Conservation (phyloP, 306 rosid species). For the Rosa lucieae region DNA sequence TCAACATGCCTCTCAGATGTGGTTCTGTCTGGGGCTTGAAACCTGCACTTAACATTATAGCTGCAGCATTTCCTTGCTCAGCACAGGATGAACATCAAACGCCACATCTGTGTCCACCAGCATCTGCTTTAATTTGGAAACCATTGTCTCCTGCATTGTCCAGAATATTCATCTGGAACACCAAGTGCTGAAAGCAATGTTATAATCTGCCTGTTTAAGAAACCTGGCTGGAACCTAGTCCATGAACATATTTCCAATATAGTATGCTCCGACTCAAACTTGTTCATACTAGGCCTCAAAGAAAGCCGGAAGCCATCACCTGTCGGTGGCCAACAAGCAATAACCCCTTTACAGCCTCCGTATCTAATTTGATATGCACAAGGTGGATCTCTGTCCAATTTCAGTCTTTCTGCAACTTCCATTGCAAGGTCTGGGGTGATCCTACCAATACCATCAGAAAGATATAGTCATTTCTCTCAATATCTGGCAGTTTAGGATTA, state of each 20-base stretch:
- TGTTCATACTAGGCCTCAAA: conserved; percentile 73
- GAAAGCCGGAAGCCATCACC: conserved; percentile 59
- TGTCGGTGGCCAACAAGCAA: conserved; percentile 74
- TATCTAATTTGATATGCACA: conserved; percentile 85
- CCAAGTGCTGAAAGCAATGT: conserved; percentile 64
- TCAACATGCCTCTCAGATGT: conserved; percentile 80
- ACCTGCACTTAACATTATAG: conserved; percentile 93
- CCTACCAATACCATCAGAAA: conserved; percentile 91
- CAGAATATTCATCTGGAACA: conserved; percentile 69
- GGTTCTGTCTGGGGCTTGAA: conserved; percentile 81
- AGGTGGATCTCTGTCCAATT: conserved; percentile 53
- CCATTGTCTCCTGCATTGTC: conserved; percentile 79
- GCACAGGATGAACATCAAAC: conserved; percentile 76
- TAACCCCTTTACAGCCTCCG: conserved; percentile 91
- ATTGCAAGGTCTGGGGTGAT: conserved; percentile 75
- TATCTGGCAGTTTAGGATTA: conserved; percentile 44
- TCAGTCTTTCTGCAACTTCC: conserved; percentile 75
- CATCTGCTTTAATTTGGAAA: conserved; percentile 57
- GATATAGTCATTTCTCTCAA: conserved; percentile 49
- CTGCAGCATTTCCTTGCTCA: conserved; percentile 79
- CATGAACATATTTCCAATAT: conserved; percentile 80
- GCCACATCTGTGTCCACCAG: conserved; percentile 62
- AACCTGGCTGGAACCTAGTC: conserved; percentile 92
- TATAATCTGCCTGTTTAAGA: conserved; percentile 79
- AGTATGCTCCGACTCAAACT: conserved; percentile 54